Conservation (phyloP, 495 filamentous ascomycete species). For the Xylaria bambusicola region DNA sequence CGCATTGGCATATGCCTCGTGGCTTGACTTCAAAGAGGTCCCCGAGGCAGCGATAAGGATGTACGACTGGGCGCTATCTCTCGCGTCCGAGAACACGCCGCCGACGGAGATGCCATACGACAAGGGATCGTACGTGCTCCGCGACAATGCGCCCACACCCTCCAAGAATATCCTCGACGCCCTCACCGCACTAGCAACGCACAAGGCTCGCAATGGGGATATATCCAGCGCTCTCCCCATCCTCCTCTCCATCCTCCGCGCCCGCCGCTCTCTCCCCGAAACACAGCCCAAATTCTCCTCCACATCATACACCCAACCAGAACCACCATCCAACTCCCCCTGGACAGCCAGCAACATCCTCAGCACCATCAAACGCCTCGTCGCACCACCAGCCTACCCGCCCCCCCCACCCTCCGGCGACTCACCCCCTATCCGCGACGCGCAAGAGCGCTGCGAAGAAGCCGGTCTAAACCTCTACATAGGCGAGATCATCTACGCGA, state of each 20-base stretch:
- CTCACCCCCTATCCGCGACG: constrained; percentile 59
- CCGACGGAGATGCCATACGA: constrained; percentile 56
- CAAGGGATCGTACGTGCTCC: constrained; percentile 59
- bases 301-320: constrained; percentile 12
- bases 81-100: constrained; percentile 56
- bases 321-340: constrained; percentile 21
- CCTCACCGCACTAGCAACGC: constrained; percentile 74
- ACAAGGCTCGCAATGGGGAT: constrained; percentile 68
- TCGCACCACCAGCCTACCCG: constrained; percentile 62
- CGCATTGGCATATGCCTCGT: constrained; percentile 77
- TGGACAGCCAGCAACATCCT: constrained; percentile 45
- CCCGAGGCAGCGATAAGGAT: constrained; percentile 62
- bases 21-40: constrained; percentile 74
- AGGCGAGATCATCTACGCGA: constrained; percentile 86
- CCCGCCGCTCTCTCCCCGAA: constrained; percentile 53
- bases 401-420: constrained; percentile 65
- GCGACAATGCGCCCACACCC: constrained; percentile 50
- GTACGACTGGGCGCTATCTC: constrained; percentile 71
- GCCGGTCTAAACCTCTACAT: constrained; percentile 85
- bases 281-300: constrained; percentile 13
- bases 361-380: constrained; percentile 42
- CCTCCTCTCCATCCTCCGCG: constrained; percentile 79
- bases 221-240: constrained; percentile 73
- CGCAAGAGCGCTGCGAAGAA: constrained; percentile 73
- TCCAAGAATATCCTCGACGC: constrained; percentile 73